A percentile compares a stretch with the other conserved stretches of the same genome.
phyloP scores from a whole-genome alignment of 2,329 filamentous ascomycete species.

The Colletotrichum tropicale region DNA sequence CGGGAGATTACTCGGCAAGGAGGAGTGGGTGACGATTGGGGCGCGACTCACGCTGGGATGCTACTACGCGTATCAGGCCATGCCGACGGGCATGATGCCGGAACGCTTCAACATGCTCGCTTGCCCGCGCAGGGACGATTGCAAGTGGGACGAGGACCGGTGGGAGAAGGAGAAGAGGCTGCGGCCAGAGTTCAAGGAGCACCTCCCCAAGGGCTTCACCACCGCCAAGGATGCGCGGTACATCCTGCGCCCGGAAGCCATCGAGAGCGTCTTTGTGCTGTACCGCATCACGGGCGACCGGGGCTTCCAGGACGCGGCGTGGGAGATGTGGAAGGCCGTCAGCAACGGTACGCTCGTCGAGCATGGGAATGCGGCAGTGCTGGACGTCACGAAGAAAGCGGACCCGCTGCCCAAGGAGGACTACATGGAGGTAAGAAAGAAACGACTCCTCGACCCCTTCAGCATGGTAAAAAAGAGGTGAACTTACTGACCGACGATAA shows the following conservation, averaged over 20 bases:
- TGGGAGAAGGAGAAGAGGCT: conserved; percentile 27
- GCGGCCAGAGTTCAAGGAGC: conserved; percentile 28
- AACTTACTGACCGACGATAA: not conserved
- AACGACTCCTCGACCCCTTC: not conserved
- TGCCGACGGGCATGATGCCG: conserved; percentile 57
- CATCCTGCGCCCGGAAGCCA: conserved; percentile 54
- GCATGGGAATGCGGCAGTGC: conserved; percentile 51
- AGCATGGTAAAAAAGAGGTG: fast-evolving
- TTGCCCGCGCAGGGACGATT: conserved; percentile 43
- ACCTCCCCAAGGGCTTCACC: conserved; percentile 63
- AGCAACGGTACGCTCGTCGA: conserved; percentile 49
- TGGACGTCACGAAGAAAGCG: conserved; percentile 51
- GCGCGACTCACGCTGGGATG: conserved; percentile 54
- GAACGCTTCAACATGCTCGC: conserved; percentile 49
- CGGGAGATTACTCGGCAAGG: conserved; percentile 43
- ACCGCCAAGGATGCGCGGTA: conserved; percentile 57
- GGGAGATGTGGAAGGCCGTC: conserved; percentile 58
- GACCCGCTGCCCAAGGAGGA: conserved; percentile 50
- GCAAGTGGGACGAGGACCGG: conserved; percentile 44
- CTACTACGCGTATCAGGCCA: conserved; percentile 52
- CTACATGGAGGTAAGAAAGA: conserved; percentile 34
- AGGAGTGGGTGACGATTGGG: conserved; percentile 46
- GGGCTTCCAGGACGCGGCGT: conserved; percentile 54
- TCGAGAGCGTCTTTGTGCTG: conserved; percentile 58
- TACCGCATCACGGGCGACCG: conserved; percentile 55